Conservation (phyloP, 805 yeast species). For the Pichia paraexigua region DNA sequence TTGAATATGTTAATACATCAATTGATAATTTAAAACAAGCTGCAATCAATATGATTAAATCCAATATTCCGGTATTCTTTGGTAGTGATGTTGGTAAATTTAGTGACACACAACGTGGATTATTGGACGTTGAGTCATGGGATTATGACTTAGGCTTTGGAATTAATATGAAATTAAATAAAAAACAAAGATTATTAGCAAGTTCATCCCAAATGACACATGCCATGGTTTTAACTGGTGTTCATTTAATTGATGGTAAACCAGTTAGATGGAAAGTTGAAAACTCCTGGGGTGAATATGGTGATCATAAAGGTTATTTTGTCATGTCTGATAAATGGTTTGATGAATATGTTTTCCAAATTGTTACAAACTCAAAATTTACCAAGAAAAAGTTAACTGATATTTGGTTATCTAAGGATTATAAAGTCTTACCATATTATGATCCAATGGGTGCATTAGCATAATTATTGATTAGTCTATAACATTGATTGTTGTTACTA, state of each 20-base stretch:
- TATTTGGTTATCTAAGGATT: slow-evolving; percentile 43
- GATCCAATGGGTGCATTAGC: slow-evolving; percentile 80
- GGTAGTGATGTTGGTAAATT: slow-evolving; percentile 83
- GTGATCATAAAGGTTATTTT: slow-evolving; percentile 62
- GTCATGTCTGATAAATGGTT: slow-evolving; percentile 70
- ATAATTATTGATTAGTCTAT: background rate
- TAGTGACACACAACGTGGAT: slow-evolving; percentile 52
- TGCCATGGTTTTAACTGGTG: slow-evolving; percentile 83
- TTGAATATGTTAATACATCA: slow-evolving; percentile 66
- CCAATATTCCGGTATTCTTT: slow-evolving; percentile 76
- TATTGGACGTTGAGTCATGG: slow-evolving; percentile 66
- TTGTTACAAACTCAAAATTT: slow-evolving; percentile 36
- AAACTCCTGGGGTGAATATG: slow-evolving; percentile 74
- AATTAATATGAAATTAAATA: slow-evolving; percentile 26
- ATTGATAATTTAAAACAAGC: slow-evolving; percentile 49
- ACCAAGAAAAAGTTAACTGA: slow-evolving; percentile 32
- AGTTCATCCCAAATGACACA: slow-evolving; percentile 71
- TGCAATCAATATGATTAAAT: slow-evolving; percentile 62
- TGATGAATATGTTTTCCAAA: slow-evolving; percentile 68
- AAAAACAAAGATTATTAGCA: slow-evolving; percentile 28
- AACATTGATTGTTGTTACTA: background rate
- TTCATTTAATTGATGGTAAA: slow-evolving; percentile 51
- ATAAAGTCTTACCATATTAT: slow-evolving; percentile 52
- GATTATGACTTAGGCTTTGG: slow-evolving; percentile 56
- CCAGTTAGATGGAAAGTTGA: slow-evolving; percentile 71